Percentiles rank a stretch among this genome's conserved stretches.
These are phyloP conservation scores for Phoenix dactylifera DNA, from an alignment of 176 grass and related monocot species.

Conservation along the genomic window DNA sequence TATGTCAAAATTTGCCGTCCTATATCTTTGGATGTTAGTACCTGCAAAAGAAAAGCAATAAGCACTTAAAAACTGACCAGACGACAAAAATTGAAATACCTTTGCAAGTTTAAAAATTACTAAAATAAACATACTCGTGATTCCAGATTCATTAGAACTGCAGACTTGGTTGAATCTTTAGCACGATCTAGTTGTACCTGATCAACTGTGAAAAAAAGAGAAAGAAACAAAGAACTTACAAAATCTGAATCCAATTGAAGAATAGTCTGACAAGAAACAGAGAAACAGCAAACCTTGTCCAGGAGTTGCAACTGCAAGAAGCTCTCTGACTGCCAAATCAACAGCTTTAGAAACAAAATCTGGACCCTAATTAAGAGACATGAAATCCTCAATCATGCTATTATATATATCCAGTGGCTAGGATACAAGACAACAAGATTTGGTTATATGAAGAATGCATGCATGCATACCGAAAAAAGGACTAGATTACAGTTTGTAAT, in stretches of 20 bases:
- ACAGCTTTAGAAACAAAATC: slow-evolving; percentile 78
- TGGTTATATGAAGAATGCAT: too few relatives aligned
- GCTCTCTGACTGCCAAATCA: slow-evolving; percentile 77
- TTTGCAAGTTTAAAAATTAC: slow-evolving; percentile 4
- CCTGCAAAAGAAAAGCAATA: slow-evolving; percentile 26
- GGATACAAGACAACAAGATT: too few relatives aligned
- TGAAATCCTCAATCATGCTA: neutral
- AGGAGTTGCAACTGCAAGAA: slow-evolving; percentile 68
- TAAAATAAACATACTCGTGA: slow-evolving; percentile 41
- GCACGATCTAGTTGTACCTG: slow-evolving; percentile 75
- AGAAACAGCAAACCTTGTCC: slow-evolving; percentile 56
- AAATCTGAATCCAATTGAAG: neutral
- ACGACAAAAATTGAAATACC: slow-evolving; percentile 7
- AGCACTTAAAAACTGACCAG: neutral
- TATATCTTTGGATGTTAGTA: slow-evolving; percentile 61
- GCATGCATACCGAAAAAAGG: too few relatives aligned
- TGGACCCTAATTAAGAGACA: slow-evolving; percentile 43
- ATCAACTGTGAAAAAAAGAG: slow-evolving; percentile 41
- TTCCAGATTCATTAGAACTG: slow-evolving; percentile 61
- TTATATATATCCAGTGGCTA: too few relatives aligned
- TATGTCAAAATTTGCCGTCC: slow-evolving; percentile 75
- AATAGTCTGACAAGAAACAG: too few relatives aligned
- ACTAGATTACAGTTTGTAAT: too few relatives aligned
- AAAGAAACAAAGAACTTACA: slow-evolving; percentile 20
- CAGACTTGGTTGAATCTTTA: slow-evolving; percentile 74